A percentile compares a stretch with the other conserved stretches of the same genome.
Conservation (phyloP, 352 stramenopile species). For the Peronospora belbahrii region DNA sequence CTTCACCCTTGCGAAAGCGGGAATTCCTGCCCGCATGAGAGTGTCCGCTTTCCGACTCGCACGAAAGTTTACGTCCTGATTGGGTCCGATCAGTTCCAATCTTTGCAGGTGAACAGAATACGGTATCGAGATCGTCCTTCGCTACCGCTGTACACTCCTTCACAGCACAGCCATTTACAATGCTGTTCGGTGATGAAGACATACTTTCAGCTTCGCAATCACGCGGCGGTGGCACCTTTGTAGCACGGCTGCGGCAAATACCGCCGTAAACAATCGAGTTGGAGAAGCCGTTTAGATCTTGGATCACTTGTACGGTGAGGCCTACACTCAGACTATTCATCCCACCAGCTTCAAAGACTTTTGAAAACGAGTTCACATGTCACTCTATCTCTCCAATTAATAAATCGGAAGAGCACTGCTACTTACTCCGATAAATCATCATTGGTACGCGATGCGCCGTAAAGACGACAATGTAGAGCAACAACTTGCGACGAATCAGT, state of each 20-base stretch:
- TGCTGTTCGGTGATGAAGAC: slow-evolving; percentile 39
- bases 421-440: slow-evolving; percentile 64
- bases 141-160: slow-evolving; percentile 22
- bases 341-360: slow-evolving; percentile 35
- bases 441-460: slow-evolving; percentile 57
- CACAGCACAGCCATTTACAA: slow-evolving; percentile 9
- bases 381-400: background rate
- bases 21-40: slow-evolving; percentile 8
- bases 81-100: slow-evolving; percentile 12
- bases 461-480: slow-evolving; percentile 71
- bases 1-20: slow-evolving; percentile 5
- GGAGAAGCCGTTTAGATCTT: slow-evolving; percentile 63
- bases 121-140: slow-evolving; percentile 21
- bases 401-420: background rate
- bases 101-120: slow-evolving; percentile 5
- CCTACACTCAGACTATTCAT: slow-evolving; percentile 34
- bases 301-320: slow-evolving; percentile 46
- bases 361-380: slow-evolving; percentile 1
- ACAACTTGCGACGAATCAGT: slow-evolving; percentile 59
- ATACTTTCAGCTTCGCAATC: slow-evolving; percentile 34
- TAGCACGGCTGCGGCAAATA: slow-evolving; percentile 31
- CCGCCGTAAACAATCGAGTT: slow-evolving; percentile 70
- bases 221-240: slow-evolving; percentile 13
- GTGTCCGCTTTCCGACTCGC: slow-evolving; percentile 21
- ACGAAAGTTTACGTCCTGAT: slow-evolving; percentile 19